These are phyloP conservation scores for Tulasnella sp. DNA, from an alignment of 768 basidiomycete species.

Conservation along the genomic window DNA sequence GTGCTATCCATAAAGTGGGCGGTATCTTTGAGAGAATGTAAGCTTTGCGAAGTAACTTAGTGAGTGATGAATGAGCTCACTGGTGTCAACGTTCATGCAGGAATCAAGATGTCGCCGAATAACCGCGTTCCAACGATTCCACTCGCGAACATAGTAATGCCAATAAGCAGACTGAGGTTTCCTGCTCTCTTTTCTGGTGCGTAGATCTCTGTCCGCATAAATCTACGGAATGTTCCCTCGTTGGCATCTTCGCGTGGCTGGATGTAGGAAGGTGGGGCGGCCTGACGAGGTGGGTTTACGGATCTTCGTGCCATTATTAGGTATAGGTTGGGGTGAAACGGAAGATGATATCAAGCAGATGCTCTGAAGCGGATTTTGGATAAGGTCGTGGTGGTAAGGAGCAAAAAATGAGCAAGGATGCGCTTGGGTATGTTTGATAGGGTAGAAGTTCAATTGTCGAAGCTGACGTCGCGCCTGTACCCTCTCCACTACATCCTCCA, in stretches of 20 bases:
- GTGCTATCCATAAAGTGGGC: too few relatives aligned
- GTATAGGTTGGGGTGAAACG: neutral
- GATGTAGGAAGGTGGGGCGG: constrained; percentile 4
- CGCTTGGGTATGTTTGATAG: too few relatives aligned
- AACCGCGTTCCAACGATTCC: constrained; percentile 23
- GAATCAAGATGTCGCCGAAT: constrained; percentile 24
- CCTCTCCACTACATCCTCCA: neutral
- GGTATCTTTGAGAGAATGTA: too few relatives aligned
- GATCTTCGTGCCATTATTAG: constrained; percentile 5
- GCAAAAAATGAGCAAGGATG: too few relatives aligned
- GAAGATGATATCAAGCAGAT: too few relatives aligned
- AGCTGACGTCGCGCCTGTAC: neutral
- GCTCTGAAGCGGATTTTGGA: too few relatives aligned
- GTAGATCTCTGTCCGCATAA: constrained; percentile 17
- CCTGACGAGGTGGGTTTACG: neutral
- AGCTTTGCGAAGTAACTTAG: too few relatives aligned
- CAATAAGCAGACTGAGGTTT: constrained; percentile 15
- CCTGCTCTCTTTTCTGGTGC: constrained; percentile 19
- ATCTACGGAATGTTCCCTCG: constrained; percentile 17
- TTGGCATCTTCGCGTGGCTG: constrained; percentile 9
- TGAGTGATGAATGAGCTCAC: too few relatives aligned
- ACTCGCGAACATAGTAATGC: constrained; percentile 16
- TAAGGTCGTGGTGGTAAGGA: too few relatives aligned
- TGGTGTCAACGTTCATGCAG: too few relatives aligned
- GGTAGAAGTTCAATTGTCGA: neutral